Evolutionary conservation across 2,329 filamentous ascomycete genomes (phyloP).

Genomic region (Ophiostoma populinum): DNA sequence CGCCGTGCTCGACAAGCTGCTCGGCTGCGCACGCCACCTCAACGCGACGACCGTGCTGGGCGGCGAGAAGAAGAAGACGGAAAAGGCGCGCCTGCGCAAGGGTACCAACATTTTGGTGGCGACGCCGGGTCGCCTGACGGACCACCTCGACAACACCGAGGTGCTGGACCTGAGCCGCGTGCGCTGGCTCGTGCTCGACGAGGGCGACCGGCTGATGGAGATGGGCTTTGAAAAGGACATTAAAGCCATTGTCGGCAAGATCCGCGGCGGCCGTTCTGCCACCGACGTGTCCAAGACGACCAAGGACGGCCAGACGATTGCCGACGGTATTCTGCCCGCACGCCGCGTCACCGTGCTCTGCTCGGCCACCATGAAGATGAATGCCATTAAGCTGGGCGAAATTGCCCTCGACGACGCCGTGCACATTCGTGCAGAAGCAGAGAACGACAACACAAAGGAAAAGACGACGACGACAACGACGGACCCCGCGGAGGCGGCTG

Average conservation of each 20-base stretch:
- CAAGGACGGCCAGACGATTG: conserved; percentile 36
- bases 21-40: conserved; percentile 85
- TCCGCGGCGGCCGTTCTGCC: conserved; percentile 41
- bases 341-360: conserved; percentile 78
- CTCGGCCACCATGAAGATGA: conserved; percentile 96
- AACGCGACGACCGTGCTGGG: conserved; percentile 71
- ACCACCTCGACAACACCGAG: conserved; percentile 86
- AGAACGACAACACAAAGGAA: conserved; percentile 21
- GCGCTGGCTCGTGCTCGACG: conserved; percentile 84
- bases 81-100: conserved; percentile 86
- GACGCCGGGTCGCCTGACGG: conserved; percentile 76
- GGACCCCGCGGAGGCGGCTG: not conserved
- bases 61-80: conserved; percentile 55
- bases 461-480: conserved; percentile 22
- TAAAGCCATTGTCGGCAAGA: conserved; percentile 64
- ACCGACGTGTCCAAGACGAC: conserved; percentile 34
- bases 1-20: conserved; percentile 64
- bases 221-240: conserved; percentile 92
- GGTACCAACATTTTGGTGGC: conserved; percentile 92
- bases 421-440: conserved; percentile 44
- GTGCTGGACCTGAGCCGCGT: conserved; percentile 77
- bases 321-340: conserved; percentile 47
- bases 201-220: conserved; percentile 97
- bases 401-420: conserved; percentile 88
- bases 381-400: conserved; percentile 81